phyloP scores from a whole-genome alignment of 2,329 filamentous ascomycete genomes.

The Xylaria sp. region DNA sequence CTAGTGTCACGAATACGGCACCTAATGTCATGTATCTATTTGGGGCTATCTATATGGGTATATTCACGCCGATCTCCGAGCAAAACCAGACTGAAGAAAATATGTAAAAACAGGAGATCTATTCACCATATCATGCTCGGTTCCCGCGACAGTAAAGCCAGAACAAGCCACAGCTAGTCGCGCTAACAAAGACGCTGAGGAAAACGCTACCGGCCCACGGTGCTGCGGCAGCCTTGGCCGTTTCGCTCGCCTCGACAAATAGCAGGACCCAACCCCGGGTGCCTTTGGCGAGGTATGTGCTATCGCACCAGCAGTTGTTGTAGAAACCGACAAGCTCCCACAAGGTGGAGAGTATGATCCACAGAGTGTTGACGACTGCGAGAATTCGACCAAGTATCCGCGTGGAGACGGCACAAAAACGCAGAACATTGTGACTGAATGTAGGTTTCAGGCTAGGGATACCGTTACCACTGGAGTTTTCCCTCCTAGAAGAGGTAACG shows the following conservation, averaged over 20 bases:
- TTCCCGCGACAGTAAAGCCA: slow-evolving; percentile 39
- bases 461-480: neutral
- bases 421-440: slow-evolving; percentile 17
- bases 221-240: slow-evolving; percentile 6
- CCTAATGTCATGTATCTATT: neutral
- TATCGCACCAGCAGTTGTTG: slow-evolving; percentile 42
- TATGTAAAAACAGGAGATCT: neutral
- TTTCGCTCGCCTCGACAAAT: slow-evolving; percentile 32
- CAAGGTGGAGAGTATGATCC: slow-evolving; percentile 38
- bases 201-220: slow-evolving; percentile 35
- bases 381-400: slow-evolving; percentile 32
- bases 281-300: slow-evolving; percentile 29
- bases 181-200: slow-evolving; percentile 25
- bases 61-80: neutral
- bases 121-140: slow-evolving; percentile 2
- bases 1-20: too few relatives aligned
- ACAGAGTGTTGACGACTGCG: slow-evolving; percentile 33
- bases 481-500: neutral
- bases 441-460: neutral
- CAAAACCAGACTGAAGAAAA: neutral
- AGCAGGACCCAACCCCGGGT: slow-evolving; percentile 35
- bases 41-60: neutral
- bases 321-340: slow-evolving; percentile 42
- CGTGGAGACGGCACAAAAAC: slow-evolving; percentile 31
- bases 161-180: slow-evolving; percentile 30